phyloP scores from a whole-genome alignment of 495 filamentous ascomycete genomes.

The Tuber brumale region DNA sequence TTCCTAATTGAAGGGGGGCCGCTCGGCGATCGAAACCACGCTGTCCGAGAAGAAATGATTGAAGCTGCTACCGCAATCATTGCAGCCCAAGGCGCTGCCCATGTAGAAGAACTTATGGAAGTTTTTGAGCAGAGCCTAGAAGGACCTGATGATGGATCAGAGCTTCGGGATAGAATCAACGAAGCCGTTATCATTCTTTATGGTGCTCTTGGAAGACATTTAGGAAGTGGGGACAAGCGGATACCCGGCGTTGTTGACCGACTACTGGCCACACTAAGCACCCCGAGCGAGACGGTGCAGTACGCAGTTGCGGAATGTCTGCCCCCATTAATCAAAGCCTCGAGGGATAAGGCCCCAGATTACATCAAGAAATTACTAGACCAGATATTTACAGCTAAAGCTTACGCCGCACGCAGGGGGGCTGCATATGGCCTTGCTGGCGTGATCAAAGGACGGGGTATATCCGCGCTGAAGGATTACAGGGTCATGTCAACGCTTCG shows the following conservation, averaged over 20 bases:
- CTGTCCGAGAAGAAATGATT: conserved; percentile 83
- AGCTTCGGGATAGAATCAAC: conserved; percentile 76
- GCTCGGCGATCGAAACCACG: conserved; percentile 66
- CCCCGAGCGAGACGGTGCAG: conserved; percentile 94
- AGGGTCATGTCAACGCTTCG: conserved; percentile 74
- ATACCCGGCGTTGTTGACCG: conserved; percentile 78
- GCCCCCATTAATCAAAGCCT: conserved; percentile 77
- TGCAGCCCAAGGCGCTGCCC: conserved; percentile 63
- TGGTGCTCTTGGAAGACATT: conserved; percentile 80
- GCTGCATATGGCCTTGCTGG: conserved; percentile 93
- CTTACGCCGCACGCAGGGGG: conserved; percentile 81
- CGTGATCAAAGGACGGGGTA: conserved; percentile 75
- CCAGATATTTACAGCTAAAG: conserved; percentile 71
- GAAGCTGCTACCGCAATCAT: conserved; percentile 80
- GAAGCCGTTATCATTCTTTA: conserved; percentile 97
- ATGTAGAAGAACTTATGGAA: conserved; percentile 86
- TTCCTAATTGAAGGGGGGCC: conserved; percentile 82
- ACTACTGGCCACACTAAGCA: conserved; percentile 76
- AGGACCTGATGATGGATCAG: conserved; percentile 68
- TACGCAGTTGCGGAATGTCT: conserved; percentile 91
- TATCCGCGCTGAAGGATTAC: conserved; percentile 74
- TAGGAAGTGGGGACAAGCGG: conserved; percentile 73
- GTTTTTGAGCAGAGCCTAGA: conserved; percentile 80
- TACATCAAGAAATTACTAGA: conserved; percentile 78
- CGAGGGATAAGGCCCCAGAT: conserved; percentile 62